Evolutionary conservation across 495 filamentous ascomycete species (phyloP), one percentile per base, ranked within the genome.

Genomic region (Tetracladium marchalianum): DNA sequence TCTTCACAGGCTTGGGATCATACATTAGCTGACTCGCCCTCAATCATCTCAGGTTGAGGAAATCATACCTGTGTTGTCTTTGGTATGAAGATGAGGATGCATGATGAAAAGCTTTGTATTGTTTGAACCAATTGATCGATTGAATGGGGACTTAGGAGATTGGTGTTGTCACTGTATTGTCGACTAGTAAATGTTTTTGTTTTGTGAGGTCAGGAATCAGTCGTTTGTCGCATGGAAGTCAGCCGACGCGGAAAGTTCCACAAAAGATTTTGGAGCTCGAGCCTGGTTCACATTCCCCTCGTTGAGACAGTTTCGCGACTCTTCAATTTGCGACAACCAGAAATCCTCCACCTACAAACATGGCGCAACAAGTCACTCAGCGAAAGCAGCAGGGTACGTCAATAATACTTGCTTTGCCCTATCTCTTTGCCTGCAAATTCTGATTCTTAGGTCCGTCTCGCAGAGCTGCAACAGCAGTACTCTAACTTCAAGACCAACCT

Each of bases 71-170:
- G 67, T 68, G 53, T 94, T 95, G 57, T 94, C 78, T 52, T 88
- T 84, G 18, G 87, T 95, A 57, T 97, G 89, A 4, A 98, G 67
- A 66, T 94, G 90, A 18, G 92, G 92, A 85, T 98, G 92, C 92
- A 98, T 98, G 39, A 66, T 80, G 62, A 44, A 12, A 46, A 19
- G 22, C 36, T 52, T 19, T 43, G 16, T 8, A 35, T 37, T 18
- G 3, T 27, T 27, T 7, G 7, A 27, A 27, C 22, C 31, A 36
- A 35, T 32, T 33, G 40, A 46, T 32, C 38, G 40, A 46, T 13
- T 33, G 44, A 32, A 41, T 22, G 43, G 41, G 35, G 22, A 3
- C 7, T 7, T 3, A 27, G 7, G 3, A 12, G 17, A 13, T 39
- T 46, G 43, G 42, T 44, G 40, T 40, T 46, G 22, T 35, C 45